These are phyloP conservation scores for Sporothrix curviconia DNA, from an alignment of 2,329 filamentous ascomycete species.

Conservation along the genomic window DNA sequence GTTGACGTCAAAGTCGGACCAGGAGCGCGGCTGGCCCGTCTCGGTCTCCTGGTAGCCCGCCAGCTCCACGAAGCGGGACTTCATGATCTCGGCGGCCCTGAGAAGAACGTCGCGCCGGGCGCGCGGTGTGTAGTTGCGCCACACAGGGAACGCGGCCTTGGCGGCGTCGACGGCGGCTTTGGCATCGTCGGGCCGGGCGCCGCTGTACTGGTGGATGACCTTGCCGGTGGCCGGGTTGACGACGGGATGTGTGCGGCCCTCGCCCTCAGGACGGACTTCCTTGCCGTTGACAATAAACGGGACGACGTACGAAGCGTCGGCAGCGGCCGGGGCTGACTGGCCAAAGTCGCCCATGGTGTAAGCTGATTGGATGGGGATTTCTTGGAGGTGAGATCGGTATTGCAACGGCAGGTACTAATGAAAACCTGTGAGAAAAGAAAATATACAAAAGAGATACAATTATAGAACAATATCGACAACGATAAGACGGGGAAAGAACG, in stretches of 20 bases:
- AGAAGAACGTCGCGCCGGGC: slow-evolving; percentile 63
- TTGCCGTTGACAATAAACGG: not conserved
- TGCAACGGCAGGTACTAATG: too few species aligned
- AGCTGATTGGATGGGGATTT: not conserved
- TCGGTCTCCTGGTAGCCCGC: slow-evolving; percentile 50
- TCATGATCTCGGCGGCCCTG: slow-evolving; percentile 60
- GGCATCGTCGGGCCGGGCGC: slow-evolving; percentile 25
- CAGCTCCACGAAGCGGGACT: slow-evolving; percentile 54
- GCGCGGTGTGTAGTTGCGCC: slow-evolving; percentile 56
- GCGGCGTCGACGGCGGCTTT: slow-evolving; percentile 39
- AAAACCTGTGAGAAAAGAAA: too few species aligned
- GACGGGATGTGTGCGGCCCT: slow-evolving; percentile 21
- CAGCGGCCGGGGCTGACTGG: not conserved
- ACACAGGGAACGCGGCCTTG: slow-evolving; percentile 60
- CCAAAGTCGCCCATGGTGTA: not conserved
- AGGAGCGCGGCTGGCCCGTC: slow-evolving; percentile 34
- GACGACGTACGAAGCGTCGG: not conserved
- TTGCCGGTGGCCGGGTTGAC: slow-evolving; percentile 26
- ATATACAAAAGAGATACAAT: too few species aligned
- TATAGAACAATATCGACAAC: too few species aligned
- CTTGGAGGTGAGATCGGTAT: too few species aligned
- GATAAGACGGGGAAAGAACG: too few species aligned
- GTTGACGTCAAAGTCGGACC: slow-evolving; percentile 37
- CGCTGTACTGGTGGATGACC: slow-evolving; percentile 24
- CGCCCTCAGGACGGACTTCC: not conserved